Evolutionary conservation across 805 yeast genomes (phyloP).

Genomic region (Brettanomyces bruxellensis): DNA sequence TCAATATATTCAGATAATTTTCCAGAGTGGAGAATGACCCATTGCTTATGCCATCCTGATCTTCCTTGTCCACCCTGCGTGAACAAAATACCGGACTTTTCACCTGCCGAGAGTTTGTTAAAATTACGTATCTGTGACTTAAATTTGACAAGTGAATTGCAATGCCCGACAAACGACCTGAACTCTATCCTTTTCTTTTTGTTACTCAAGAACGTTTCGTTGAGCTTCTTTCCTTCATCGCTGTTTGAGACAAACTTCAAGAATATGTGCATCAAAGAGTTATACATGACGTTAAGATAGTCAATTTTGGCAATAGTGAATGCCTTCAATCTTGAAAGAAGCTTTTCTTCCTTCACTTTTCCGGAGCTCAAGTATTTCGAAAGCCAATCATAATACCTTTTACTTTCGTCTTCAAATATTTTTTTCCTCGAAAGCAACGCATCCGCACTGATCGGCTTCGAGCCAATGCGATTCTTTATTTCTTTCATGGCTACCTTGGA

Average conservation of each 20-base stretch:
- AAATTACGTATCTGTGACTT: conserved; percentile 38
- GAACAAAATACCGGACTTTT: conserved; percentile 42
- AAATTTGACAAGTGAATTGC: conserved; percentile 14
- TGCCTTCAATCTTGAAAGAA: conserved; percentile 19
- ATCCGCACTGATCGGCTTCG: conserved; percentile 3
- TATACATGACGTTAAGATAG: conserved; percentile 22
- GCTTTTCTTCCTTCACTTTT: conserved; percentile 25
- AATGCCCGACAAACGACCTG: conserved; percentile 11
- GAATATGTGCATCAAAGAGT: conserved; percentile 14
- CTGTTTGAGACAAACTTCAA: conserved; percentile 6
- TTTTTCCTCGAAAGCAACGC: conserved; percentile 13
- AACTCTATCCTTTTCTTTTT: conserved; percentile 12
- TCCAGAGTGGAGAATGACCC: conserved; percentile 72
- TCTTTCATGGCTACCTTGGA: conserved; percentile 9
- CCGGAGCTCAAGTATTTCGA: conserved; percentile 26
- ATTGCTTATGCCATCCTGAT: conserved; percentile 80
- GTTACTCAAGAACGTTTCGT: conserved; percentile 5
- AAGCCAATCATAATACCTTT: conserved; percentile 27
- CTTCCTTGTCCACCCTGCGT: conserved; percentile 52
- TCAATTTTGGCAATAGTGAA: conserved; percentile 25
- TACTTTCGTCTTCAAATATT: conserved; percentile 28
- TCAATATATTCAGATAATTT: conserved; percentile 62
- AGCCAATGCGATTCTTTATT: conserved; percentile 7
- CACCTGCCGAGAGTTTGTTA: conserved; percentile 1
- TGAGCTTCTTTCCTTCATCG: conserved; percentile 9